Evolutionary conservation across 768 basidiomycete genomes (phyloP), one percentile per base, ranked within the genome.

Genomic region (Leccinum ochraceum): DNA sequence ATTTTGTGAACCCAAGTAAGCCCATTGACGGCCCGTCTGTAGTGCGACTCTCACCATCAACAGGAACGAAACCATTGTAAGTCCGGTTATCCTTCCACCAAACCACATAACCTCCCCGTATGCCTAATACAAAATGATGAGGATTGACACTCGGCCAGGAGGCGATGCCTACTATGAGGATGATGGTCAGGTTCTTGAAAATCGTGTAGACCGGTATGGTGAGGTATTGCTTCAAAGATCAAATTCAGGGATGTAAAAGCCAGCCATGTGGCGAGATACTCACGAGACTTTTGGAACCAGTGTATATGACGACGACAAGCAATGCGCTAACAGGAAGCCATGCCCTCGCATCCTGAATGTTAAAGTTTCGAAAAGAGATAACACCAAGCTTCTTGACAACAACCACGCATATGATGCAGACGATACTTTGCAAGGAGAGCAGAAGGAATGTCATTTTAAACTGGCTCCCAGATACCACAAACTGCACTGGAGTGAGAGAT

Each of bases 161-260:
- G 16, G 28, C 24, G 56, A 24, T 9, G 80, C 89, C 65, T 64
- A 94, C 95, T 70, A 98, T 98, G 30, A 99, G 83, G 65, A 99
- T 98, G 69, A 98, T 99, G n/a, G 97, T 98, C 69, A 98, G 71
- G 73, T 99, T 99, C 77, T 99, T 99, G 85, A 98, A 98, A 64
- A 99, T 98, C 1, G 97, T 98, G 77, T 98, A 99, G 28, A 98
- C 88, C 0, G 97, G 97, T 75, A 99, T 98, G 65, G 87, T 92
- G 53, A 99, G 81, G 76, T 88, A 94, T 95, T 98, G 97, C 95
- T 98, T 74, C 6, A 37, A 13, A 50, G 22, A 22, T 53, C 54
- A 28, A 22, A 46, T 57, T 56, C 58, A 58, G 55, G 22, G 32
- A 39, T 10, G 16, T 30, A 58, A 57, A 39, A 26, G 17, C 34